Evolutionary conservation across 2,329 filamentous ascomycete genomes (phyloP).

Genomic region (Rosellinia necatrix): DNA sequence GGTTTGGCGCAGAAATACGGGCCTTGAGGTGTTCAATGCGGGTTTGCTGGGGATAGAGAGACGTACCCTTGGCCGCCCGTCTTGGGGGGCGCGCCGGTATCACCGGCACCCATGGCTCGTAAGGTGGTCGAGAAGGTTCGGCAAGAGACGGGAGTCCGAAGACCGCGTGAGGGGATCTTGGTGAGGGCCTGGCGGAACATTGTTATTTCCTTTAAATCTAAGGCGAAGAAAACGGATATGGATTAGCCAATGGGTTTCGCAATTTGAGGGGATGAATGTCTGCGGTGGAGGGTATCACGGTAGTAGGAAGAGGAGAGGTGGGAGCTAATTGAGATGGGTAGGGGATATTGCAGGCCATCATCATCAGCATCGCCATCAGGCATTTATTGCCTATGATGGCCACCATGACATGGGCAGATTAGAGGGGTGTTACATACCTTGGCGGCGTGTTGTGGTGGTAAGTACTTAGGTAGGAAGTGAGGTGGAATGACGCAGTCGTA

Average conservation of each 20-base stretch:
- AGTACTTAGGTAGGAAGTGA: neutral
- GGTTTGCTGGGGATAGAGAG: neutral
- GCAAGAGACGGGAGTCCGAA: constrained; percentile 53
- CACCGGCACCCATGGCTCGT: constrained; percentile 70
- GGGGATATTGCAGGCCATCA: neutral
- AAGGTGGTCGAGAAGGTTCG: constrained; percentile 67
- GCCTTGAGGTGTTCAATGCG: neutral
- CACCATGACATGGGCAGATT: neutral
- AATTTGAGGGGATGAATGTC: neutral
- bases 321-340: neutral
- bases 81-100: constrained; percentile 66
- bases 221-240: constrained; percentile 14
- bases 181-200: constrained; percentile 72
- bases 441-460: constrained; percentile 15
- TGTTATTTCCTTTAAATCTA: constrained; percentile 38
- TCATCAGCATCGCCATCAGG: no score
- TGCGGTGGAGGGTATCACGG: no score
- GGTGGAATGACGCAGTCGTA: constrained; percentile 24
- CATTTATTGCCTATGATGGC: no score
- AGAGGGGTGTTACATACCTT: constrained; percentile 12
- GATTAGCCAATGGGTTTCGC: constrained; percentile 17
- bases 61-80: constrained; percentile 59
- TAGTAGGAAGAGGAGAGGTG: neutral
- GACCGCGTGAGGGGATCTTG: constrained; percentile 59
- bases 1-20: no score